Percentiles rank a stretch among this genome's conserved stretches.
Evolutionary conservation across 768 basidiomycete genomes (phyloP).

Genomic region (Stropharia rugosoannulata): DNA sequence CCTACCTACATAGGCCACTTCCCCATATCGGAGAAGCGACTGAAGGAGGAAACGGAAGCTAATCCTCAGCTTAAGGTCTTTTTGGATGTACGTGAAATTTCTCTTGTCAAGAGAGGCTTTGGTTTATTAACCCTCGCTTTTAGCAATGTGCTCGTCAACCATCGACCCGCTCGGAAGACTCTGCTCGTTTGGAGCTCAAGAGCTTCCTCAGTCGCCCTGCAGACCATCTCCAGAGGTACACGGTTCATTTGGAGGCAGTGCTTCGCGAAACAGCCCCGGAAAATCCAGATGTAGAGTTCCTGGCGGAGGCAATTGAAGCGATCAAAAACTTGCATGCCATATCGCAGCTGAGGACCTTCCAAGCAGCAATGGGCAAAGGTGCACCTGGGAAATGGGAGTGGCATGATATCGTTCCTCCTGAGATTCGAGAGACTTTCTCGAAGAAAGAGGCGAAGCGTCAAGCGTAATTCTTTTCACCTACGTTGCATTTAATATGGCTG

Average conservation of each 20-base stretch:
- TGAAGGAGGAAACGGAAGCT: constrained; percentile 82
- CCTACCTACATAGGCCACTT: constrained; percentile 84
- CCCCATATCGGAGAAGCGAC: constrained; percentile 79
- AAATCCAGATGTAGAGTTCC: constrained; percentile 81
- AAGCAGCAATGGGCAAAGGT: constrained; percentile 84
- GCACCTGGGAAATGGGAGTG: constrained; percentile 83
- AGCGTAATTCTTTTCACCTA: constrained; percentile 49
- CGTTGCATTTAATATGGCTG: neutral
- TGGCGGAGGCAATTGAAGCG: constrained; percentile 80
- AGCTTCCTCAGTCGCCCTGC: constrained; percentile 77
- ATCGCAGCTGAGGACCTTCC: constrained; percentile 86
- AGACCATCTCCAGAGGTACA: constrained; percentile 83
- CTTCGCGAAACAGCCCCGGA: constrained; percentile 77
- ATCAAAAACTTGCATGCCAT: constrained; percentile 81
- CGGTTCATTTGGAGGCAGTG: constrained; percentile 83
- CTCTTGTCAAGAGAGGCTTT: neutral
- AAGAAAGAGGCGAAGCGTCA: constrained; percentile 85
- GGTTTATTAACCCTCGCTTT: neutral
- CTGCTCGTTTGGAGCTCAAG: constrained; percentile 60
- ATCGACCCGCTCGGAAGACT: constrained; percentile 36
- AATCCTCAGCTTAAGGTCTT: constrained; percentile 84
- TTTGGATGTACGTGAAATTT: constrained; percentile 63
- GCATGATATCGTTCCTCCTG: constrained; percentile 81
- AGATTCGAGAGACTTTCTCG: constrained; percentile 55
- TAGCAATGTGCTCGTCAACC: constrained; percentile 45